Conservation (phyloP, 1,139 yeast species). For the Hyphopichia burtonii region DNA sequence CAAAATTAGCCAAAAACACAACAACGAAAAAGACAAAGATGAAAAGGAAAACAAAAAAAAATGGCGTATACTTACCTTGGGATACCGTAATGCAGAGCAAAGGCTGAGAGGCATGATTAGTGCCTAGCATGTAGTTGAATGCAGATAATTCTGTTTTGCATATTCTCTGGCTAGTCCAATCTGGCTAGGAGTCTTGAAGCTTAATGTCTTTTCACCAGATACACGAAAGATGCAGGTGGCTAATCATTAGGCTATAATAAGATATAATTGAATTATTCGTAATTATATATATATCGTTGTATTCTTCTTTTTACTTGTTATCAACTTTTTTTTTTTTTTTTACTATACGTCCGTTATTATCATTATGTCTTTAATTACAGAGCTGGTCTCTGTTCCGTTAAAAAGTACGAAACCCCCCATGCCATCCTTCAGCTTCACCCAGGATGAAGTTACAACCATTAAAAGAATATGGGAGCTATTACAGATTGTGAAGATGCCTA, state of each 20-base stretch:
- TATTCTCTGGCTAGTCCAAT: no score
- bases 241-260: no score
- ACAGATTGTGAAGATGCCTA: slow-evolving; percentile 5
- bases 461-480: slow-evolving; percentile 14
- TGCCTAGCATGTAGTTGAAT: no score
- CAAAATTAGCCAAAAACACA: neutral
- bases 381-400: slow-evolving; percentile 3
- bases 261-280: no score
- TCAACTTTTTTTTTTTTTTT: neutral
- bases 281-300: neutral
- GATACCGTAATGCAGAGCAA: no score
- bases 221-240: no score
- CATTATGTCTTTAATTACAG: neutral
- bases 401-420: neutral
- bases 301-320: neutral
- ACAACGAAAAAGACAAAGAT: neutral
- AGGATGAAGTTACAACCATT: slow-evolving; percentile 12
- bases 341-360: no score
- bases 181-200: no score
- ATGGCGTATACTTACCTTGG: neutral
- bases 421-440: slow-evolving; percentile 10
- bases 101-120: no score
- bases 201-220: no score
- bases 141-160: no score
- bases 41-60: neutral